These are phyloP conservation scores for Wickerhamomyces sp. DNA, from an alignment of 1,139 yeast genomes.

Conservation along the genomic window DNA sequence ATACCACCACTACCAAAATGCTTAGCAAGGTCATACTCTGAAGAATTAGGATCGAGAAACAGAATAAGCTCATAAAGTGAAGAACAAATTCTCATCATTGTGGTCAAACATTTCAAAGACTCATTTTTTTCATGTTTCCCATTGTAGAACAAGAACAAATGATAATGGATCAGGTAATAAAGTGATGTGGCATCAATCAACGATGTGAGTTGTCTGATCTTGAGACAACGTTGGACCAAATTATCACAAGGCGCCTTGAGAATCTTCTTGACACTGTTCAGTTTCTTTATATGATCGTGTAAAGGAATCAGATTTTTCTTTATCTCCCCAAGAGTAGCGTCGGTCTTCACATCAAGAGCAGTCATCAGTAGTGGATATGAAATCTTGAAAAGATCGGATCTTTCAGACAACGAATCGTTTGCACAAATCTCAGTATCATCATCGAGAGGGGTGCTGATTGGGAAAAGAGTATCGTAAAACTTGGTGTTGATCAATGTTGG, in stretches of 20 bases:
- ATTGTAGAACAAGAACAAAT: constrained; percentile 17
- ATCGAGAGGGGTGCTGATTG: too few species aligned
- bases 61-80: constrained; percentile 8
- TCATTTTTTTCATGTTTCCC: constrained; percentile 6
- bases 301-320: constrained; percentile 11
- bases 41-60: constrained; percentile 13
- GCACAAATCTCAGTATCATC: too few species aligned
- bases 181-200: constrained; percentile 14
- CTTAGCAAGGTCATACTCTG: constrained; percentile 12
- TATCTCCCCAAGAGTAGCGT: constrained; percentile 13
- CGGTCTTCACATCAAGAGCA: constrained; percentile 14
- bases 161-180: constrained; percentile 18
- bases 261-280: constrained; percentile 11
- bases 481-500: constrained; percentile 31
- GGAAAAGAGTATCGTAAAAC: constrained; percentile 36
- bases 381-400: too few species aligned
- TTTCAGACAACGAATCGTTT: too few species aligned
- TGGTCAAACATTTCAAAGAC: constrained; percentile 12
- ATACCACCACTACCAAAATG: constrained; percentile 17
- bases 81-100: constrained; percentile 6
- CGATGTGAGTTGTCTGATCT: constrained; percentile 7
- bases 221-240: constrained; percentile 13
- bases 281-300: constrained; percentile 4
- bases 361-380: constrained; percentile 14
- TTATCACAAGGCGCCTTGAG: constrained; percentile 15